Evolutionary conservation across 2,329 filamentous ascomycete species (phyloP).

Genomic region (Talaromyces piceae): DNA sequence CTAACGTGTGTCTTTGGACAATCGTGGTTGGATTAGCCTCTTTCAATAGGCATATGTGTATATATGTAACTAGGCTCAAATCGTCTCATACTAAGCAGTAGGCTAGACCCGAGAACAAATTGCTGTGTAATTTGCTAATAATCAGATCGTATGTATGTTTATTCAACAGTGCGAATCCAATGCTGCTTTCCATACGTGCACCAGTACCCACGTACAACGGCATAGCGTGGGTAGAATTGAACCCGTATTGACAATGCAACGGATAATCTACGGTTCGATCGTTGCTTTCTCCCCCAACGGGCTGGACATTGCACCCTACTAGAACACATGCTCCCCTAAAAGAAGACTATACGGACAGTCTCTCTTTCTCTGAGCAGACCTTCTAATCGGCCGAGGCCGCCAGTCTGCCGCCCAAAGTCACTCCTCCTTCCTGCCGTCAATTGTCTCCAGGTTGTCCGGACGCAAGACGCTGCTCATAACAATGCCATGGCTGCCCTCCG

Average conservation of each 20-base stretch:
- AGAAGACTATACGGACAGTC: not conserved
- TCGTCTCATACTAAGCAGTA: too few species aligned
- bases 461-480: conserved; percentile 7
- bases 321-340: not conserved
- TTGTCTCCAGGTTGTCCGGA: conserved; percentile 1
- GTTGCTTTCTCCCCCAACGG: not conserved
- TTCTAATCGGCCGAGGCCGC: not conserved
- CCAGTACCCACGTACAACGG: too few species aligned
- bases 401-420: conserved; percentile 6
- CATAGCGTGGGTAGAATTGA: too few species aligned
- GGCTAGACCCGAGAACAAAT: too few species aligned
- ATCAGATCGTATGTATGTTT: too few species aligned
- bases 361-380: not conserved
- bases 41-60: too few species aligned
- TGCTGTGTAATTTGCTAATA: too few species aligned
- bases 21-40: too few species aligned
- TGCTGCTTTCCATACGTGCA: too few species aligned
- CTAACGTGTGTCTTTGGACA: too few species aligned
- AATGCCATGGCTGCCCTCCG: not conserved
- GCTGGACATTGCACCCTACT: not conserved
- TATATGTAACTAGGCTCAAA: too few species aligned
- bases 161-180: too few species aligned
- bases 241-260: not conserved
- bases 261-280: not conserved
- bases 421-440: conserved; percentile 6